Evolutionary conservation across 2,329 filamentous ascomycete genomes (phyloP).

Genomic region (Metarhizium guizhouense): DNA sequence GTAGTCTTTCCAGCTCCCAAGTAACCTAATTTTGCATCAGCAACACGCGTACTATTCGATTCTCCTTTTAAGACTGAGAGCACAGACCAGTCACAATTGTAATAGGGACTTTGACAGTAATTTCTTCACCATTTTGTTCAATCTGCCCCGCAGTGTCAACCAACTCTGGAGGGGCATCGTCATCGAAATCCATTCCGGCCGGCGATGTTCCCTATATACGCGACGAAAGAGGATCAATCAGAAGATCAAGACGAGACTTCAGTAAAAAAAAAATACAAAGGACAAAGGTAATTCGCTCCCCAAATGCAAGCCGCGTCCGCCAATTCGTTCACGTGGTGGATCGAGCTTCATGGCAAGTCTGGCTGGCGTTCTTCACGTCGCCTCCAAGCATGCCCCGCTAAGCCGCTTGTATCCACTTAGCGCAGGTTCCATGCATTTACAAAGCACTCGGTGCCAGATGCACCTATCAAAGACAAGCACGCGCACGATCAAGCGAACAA

Average conservation of each 20-base stretch:
- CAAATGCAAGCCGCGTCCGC: neutral
- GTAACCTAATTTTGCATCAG: constrained; percentile 53
- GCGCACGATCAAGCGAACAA: neutral
- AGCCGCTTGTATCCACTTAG: constrained; percentile 7
- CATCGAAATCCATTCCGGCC: constrained; percentile 50
- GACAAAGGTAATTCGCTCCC: neutral
- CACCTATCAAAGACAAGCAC: constrained; percentile 12
- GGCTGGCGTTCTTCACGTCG: neutral
- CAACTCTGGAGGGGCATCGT: constrained; percentile 59
- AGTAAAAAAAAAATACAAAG: neutral
- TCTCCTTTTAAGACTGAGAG: neutral
- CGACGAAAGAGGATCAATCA: neutral
- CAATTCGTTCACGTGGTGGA: neutral
- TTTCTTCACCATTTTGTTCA: constrained; percentile 33
- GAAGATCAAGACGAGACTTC: neutral
- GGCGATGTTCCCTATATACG: neutral
- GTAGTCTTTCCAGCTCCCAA: constrained; percentile 95
- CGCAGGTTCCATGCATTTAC: neutral
- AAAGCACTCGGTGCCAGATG: constrained; percentile 5
- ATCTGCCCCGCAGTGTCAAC: constrained; percentile 33
- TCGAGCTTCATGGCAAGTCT: no score
- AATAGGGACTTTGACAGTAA: constrained; percentile 63
- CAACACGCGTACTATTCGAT: neutral
- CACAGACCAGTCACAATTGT: constrained; percentile 68
- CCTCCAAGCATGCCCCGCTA: constrained; percentile 7